Conservation (phyloP, 2,329 filamentous ascomycete genomes). For the Fusarium foetens region DNA sequence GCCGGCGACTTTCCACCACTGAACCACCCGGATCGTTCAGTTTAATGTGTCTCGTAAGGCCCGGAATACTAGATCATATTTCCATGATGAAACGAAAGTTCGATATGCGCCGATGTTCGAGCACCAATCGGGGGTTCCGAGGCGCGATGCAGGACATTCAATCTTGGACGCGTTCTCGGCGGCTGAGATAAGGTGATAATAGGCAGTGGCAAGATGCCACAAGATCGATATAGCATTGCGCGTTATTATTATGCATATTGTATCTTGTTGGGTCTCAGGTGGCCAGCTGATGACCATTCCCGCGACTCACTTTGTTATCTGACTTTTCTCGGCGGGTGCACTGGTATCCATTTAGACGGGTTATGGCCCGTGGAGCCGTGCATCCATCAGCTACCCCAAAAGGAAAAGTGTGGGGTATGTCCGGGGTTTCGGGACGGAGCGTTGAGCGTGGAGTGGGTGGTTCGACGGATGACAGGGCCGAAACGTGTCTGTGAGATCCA, state of each 20-base stretch:
- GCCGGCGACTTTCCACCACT: slow-evolving; percentile 20
- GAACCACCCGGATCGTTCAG: background rate
- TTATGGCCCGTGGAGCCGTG: slow-evolving; percentile 40
- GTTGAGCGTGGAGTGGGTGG: slow-evolving; percentile 28
- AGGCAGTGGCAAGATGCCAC: background rate
- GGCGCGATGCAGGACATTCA: background rate
- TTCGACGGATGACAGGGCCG: slow-evolving; percentile 45
- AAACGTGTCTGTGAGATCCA: slow-evolving; percentile 40
- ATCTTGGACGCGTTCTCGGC: background rate
- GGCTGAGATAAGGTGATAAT: slow-evolving; percentile 5
- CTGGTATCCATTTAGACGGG: slow-evolving; percentile 9
- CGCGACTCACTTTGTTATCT: background rate
- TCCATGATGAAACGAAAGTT: background rate
- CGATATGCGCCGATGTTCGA: background rate
- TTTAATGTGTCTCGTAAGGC: background rate
- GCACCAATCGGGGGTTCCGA: background rate
- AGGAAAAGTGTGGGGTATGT: slow-evolving; percentile 38
- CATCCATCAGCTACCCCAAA: slow-evolving; percentile 30
- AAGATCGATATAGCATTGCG: slow-evolving; percentile 9
- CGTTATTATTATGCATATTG: slow-evolving; percentile 13
- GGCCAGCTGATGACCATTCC: background rate
- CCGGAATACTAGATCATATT: background rate
- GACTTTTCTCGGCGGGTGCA: background rate
- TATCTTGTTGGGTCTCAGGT: background rate
- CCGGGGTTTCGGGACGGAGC: slow-evolving; percentile 46